Conservation (phyloP, 208 protist genomes). For the Phytomonas sp. region DNA sequence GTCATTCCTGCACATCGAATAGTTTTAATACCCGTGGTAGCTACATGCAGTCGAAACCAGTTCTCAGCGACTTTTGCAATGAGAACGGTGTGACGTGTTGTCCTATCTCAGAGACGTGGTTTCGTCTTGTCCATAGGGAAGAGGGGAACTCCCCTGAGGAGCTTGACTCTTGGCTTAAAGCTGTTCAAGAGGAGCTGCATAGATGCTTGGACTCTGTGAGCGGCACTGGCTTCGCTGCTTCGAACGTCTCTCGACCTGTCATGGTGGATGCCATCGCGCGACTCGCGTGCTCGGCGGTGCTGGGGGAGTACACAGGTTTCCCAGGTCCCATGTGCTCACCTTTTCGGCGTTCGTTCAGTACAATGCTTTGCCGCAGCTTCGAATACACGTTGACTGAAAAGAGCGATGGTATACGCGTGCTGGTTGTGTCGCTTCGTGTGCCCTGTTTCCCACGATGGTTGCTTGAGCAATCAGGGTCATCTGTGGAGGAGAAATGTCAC, state of each 20-base stretch:
- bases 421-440: conserved; percentile 26
- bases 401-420: conserved; percentile 66
- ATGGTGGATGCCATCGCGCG: conserved; percentile 12
- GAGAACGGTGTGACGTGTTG: conserved; percentile 18
- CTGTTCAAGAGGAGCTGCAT: conserved; percentile 7
- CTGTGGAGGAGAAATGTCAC: too few species aligned
- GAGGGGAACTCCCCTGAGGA: conserved; percentile 1
- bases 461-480: not conserved
- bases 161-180: not conserved
- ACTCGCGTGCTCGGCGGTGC: conserved; percentile 13
- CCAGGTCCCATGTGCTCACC: conserved; percentile 71
- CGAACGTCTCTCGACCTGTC: not conserved
- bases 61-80: conserved; percentile 9
- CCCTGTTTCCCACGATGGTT: conserved; percentile 37
- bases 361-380: conserved; percentile 10
- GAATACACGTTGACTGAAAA: conserved; percentile 71
- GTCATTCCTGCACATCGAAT: too few species aligned
- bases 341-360: conserved; percentile 39
- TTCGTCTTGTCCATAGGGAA: conserved; percentile 9
- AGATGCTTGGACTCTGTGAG: not conserved
- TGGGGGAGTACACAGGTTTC: conserved; percentile 23
- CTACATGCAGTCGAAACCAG: too few species aligned
- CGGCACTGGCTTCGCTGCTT: not conserved
- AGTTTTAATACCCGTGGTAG: too few species aligned
- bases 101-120: conserved; percentile 15